phyloP scores from a whole-genome alignment of 2,329 filamentous ascomycete genomes.

The Triangularia setosa region DNA sequence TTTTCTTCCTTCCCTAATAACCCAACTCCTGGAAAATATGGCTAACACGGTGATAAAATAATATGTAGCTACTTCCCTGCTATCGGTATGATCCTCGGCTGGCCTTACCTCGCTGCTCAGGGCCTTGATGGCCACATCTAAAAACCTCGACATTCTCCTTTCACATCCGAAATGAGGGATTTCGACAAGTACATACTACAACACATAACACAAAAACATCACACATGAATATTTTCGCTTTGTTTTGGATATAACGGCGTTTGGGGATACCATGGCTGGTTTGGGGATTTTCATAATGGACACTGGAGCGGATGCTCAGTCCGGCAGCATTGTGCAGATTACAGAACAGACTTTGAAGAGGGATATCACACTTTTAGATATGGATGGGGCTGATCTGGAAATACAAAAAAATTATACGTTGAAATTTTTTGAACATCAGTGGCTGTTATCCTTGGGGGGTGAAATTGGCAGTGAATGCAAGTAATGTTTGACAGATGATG shows the following conservation, averaged over 20 bases:
- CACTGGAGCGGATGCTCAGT: too few species aligned
- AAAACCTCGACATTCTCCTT: too few species aligned
- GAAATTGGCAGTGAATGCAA: too few species aligned
- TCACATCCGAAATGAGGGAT: too few species aligned
- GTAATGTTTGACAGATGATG: too few species aligned
- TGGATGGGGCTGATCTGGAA: too few species aligned
- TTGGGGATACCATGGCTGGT: background rate
- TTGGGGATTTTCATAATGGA: background rate
- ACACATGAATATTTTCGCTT: background rate
- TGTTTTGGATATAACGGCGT: background rate
- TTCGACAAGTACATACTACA: background rate
- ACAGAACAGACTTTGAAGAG: too few species aligned
- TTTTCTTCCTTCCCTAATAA: constrained; percentile 1
- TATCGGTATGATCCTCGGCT: constrained; percentile 34
- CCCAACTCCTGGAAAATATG: constrained; percentile 8
- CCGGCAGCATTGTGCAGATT: too few species aligned
- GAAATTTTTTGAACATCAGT: too few species aligned
- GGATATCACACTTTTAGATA: too few species aligned
- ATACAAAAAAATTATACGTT: too few species aligned
- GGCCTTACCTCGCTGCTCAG: constrained; percentile 29
- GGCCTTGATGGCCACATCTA: constrained; percentile 17
- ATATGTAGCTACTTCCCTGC: constrained; percentile 36
- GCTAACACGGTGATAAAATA: background rate
- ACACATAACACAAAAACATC: background rate
- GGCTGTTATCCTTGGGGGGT: too few species aligned